A percentile compares a stretch with the other conserved stretches of the same genome.
phyloP scores from a whole-genome alignment of 2,329 filamentous ascomycete species.

The Diplodia scrobiculata region DNA sequence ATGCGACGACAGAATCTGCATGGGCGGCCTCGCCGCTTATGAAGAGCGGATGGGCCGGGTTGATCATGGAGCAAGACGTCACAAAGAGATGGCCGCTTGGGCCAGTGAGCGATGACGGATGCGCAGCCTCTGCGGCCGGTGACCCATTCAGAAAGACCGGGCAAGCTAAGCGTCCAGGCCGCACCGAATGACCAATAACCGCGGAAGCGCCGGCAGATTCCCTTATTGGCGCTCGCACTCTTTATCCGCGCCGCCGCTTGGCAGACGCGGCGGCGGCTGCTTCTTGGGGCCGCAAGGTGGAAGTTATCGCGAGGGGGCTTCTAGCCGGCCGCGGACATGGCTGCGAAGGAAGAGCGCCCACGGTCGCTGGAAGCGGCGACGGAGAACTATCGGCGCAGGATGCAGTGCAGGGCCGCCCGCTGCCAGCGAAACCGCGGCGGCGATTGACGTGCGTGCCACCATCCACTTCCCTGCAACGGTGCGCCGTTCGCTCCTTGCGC shows the following conservation, averaged over 20 bases:
- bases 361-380: neutral
- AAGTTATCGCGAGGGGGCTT: slow-evolving; percentile 24
- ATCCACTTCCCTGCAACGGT: slow-evolving; percentile 23
- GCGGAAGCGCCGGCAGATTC: slow-evolving; percentile 19
- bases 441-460: slow-evolving; percentile 26
- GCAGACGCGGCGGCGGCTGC: slow-evolving; percentile 4
- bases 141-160: slow-evolving; percentile 8
- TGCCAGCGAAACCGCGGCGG: slow-evolving; percentile 10
- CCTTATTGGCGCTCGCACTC: slow-evolving; percentile 8
- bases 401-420: neutral
- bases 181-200: slow-evolving; percentile 15
- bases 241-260: slow-evolving; percentile 23
- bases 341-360: neutral
- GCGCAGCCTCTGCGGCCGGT: slow-evolving; percentile 1
- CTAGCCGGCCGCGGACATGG: slow-evolving; percentile 10
- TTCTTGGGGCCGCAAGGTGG: neutral
- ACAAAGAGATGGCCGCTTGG: neutral
- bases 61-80: slow-evolving; percentile 16
- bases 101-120: neutral
- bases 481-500: slow-evolving; percentile 24
- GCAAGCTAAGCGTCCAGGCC: neutral
- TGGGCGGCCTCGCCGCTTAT: slow-evolving; percentile 18
- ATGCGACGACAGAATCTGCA: neutral
- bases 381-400: slow-evolving; percentile 23
- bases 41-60: slow-evolving; percentile 9